Evolutionary conservation across 2,329 filamentous ascomycete genomes (phyloP), one percentile per base, ranked within the genome.

Genomic region (Ceratocystis eucalypticola): DNA sequence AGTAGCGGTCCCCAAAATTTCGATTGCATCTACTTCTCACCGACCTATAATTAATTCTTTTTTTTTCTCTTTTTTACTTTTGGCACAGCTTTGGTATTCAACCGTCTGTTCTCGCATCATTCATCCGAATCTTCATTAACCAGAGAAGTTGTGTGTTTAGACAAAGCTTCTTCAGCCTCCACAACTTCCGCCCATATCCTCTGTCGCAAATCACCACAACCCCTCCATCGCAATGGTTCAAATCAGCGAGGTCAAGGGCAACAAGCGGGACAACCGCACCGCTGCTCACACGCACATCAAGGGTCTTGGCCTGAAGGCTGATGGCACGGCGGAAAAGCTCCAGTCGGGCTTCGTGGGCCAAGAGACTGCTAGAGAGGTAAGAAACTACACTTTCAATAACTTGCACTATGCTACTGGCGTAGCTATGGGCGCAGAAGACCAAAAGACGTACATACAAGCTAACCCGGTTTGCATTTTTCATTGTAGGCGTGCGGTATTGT

Each of bases 201-300:
- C 8, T 45, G 46, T 64, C 62, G 33, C 33, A 30, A 53, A 53
- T 33, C 59, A 30, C 17, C n/a, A 41, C 10, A 44, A 44, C 7
- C 15, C 30, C 17, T 33, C 44, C 10, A n/a, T 55, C 46, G 50
- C 48, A 71, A 93, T 92, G 88, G 89, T 93, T 72, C 88, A 91
- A 76, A 91, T 94, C 77, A 95, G 89, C 80, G 91, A 96, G 80
- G 89, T 96, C 74, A 96, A 96, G 82, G 88, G 88, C 80, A 93
- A 91, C 79, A 86, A 87, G 80, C 91, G 94, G 80, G 93, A 96
- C 77, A 94, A 95, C 79, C 87, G 94, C 74, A 99, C 94, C 61
- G 93, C 94, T 69, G 89, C 93, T 71, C 94, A 99, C 78, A 96
- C 93, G 65, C 94, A 99, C 78, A 99, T 99, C 82, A 96, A 91